Conservation (phyloP, 768 basidiomycete species). For the Agrocybe pediades region DNA sequence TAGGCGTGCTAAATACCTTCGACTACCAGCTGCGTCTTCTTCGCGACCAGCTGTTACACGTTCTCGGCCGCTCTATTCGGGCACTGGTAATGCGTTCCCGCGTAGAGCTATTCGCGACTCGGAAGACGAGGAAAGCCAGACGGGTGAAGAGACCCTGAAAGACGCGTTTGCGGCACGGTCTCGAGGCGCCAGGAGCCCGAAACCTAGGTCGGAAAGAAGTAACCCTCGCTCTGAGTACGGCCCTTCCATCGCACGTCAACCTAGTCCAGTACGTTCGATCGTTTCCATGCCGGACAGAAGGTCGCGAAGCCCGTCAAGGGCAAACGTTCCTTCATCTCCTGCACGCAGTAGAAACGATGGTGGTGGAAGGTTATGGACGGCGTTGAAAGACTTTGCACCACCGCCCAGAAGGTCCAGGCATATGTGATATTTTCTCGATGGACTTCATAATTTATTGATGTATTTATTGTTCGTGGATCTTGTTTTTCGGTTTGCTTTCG, state of each 20-base stretch:
- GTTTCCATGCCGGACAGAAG: constrained; percentile 23
- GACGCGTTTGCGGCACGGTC: constrained; percentile 3
- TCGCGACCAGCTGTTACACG: constrained; percentile 36
- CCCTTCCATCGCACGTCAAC: constrained; percentile 14
- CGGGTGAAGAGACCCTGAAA: constrained; percentile 16
- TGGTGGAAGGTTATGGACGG: constrained; percentile 24
- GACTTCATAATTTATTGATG: constrained; percentile 13
- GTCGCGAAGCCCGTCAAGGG: constrained; percentile 13
- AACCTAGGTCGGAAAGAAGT: constrained; percentile 24
- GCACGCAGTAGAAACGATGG: constrained; percentile 9
- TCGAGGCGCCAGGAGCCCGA: constrained; percentile 1
- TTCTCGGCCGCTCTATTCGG: constrained; percentile 19
- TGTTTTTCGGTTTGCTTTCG: constrained; percentile 6
- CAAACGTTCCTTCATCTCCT: constrained; percentile 6
- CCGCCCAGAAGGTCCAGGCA: constrained; percentile 16
- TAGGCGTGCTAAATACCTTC: constrained; percentile 82
- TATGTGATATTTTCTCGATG: constrained; percentile 11
- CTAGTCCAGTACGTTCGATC: constrained; percentile 27
- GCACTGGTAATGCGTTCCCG: constrained; percentile 11
- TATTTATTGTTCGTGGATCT: constrained; percentile 14
- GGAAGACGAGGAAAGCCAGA: constrained; percentile 32
- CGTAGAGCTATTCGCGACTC: constrained; percentile 13
- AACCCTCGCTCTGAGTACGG: constrained; percentile 22
- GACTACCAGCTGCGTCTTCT: constrained; percentile 57
- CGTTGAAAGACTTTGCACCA: constrained; percentile 20